Base-by-base conservation (phyloP, 1,139 yeast genomes). In the Candida pseudoviswanathii region DNA sequence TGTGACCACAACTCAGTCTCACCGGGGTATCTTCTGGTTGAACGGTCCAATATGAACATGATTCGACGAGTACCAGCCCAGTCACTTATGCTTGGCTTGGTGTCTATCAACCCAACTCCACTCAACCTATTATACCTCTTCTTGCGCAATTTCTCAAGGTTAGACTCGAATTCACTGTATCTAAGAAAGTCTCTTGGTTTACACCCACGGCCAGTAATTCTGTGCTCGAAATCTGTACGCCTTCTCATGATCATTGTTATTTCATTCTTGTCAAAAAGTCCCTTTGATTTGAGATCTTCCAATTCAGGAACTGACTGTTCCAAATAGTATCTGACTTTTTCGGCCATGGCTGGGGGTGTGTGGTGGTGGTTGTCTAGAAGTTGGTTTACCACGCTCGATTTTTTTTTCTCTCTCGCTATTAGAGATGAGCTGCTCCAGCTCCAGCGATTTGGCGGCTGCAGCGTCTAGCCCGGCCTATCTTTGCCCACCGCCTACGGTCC, bases 181-280 rank as follows among this genome's bases (percentile, higher is more conserved):
- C 81, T 80, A 52, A 90, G 64, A 63, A 85, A 95, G 65, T 94
- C 99, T 51, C 82, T 74, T 4, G 91, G 82, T 57, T 80, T 84
- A 22, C 94, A 82, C 2, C 96, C 96, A 66, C 98, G 79, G 41
- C 96, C 91, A 46, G 83, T 82, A 49, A 95, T 81, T 54, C 97
- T 74, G 66, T 94, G 97, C 68, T 95, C 99, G 60, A 91, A 94
- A 67, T 92, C 97, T 0, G 98, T 92, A 70, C 99, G 81, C 64
- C 91, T 83, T 70, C 94, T 85, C 92, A 94, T 90, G 53, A 95
- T 87, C 75, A 82, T 80, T 46, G 86, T 84, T 58, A 91, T 84
- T 67, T 95, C 99, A 60, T 81, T 80, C 61, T 86, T 84, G 37
- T 81, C 85, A 66, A 94, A 95, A 16, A 95, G 73, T 2, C 92